Conservation (phyloP, 495 filamentous ascomycete species). For the Pyrenula massariospora region DNA sequence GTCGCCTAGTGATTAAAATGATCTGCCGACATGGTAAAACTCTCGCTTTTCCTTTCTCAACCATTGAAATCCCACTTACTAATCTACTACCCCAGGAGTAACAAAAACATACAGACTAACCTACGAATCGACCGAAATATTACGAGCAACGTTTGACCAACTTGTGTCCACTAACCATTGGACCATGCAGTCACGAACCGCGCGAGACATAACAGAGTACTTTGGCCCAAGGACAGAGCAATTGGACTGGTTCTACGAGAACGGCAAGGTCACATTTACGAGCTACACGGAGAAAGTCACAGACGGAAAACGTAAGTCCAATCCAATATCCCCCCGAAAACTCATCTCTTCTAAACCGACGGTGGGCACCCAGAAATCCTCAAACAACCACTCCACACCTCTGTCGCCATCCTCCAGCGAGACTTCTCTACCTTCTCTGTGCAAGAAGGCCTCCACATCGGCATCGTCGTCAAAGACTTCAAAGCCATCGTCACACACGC, state of each 20-base stretch:
- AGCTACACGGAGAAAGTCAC: constrained; percentile 90
- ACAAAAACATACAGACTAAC: constrained; percentile 86
- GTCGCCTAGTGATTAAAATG: constrained; percentile 70
- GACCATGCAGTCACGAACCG: constrained; percentile 59
- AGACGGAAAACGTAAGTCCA: constrained; percentile 59
- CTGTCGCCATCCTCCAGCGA: constrained; percentile 70
- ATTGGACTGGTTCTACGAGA: constrained; percentile 72
- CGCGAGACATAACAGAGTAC: constrained; percentile 81
- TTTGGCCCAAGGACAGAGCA: constrained; percentile 87
- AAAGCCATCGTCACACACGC: constrained; percentile 82
- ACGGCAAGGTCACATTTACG: constrained; percentile 63
- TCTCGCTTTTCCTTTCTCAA: background rate
- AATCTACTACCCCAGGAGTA: constrained; percentile 47
- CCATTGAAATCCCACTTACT: constrained; percentile 4
- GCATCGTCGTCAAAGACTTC: constrained; percentile 90
- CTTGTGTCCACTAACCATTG: constrained; percentile 60
- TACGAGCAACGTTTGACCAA: constrained; percentile 80
- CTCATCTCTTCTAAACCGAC: background rate
- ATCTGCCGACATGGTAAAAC: constrained; percentile 69
- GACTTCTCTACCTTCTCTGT: constrained; percentile 80
- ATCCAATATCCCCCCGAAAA: background rate
- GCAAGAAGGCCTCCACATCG: constrained; percentile 71
- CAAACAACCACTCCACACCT: constrained; percentile 88
- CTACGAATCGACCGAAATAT: constrained; percentile 70
- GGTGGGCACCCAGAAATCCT: constrained; percentile 53